Evolutionary conservation across 2,329 filamentous ascomycete genomes (phyloP).

Genomic region (Aureobasidium namibiae): DNA sequence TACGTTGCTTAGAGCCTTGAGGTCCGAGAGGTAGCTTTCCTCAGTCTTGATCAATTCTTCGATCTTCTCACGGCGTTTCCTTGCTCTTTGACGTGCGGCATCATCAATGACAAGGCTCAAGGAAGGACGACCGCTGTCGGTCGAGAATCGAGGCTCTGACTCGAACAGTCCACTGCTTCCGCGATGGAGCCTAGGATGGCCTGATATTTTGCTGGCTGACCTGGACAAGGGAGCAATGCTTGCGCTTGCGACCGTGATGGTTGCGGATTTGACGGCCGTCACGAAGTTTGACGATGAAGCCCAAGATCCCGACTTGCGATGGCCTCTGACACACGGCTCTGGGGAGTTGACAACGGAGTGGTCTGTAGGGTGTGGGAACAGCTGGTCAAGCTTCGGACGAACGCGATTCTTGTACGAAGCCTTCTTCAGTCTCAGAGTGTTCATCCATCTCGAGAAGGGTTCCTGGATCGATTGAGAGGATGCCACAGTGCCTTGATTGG

Average conservation of each 20-base stretch:
- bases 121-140: constrained; percentile 46
- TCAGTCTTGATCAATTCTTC: constrained; percentile 83
- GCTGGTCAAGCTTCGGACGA: constrained; percentile 26
- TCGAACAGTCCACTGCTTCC: constrained; percentile 53
- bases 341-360: neutral
- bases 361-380: constrained; percentile 7
- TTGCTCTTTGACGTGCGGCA: constrained; percentile 59
- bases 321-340: constrained; percentile 16
- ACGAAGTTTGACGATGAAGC: constrained; percentile 72
- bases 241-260: constrained; percentile 64
- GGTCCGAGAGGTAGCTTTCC: constrained; percentile 77
- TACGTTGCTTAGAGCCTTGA: constrained; percentile 82
- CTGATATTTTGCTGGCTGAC: constrained; percentile 40
- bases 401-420: constrained; percentile 25
- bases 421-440: constrained; percentile 54
- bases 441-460: constrained; percentile 68
- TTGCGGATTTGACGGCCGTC: constrained; percentile 72
- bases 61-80: constrained; percentile 69
- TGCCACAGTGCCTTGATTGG: neutral
- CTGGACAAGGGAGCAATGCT: constrained; percentile 59
- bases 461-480: neutral
- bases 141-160: constrained; percentile 57
- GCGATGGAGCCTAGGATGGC: constrained; percentile 49
- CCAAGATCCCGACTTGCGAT: constrained; percentile 47
- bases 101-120: constrained; percentile 51